These are phyloP conservation scores for Gracilaria caudata DNA, from an alignment of 23 red algal genomes.

Conservation along the genomic window DNA sequence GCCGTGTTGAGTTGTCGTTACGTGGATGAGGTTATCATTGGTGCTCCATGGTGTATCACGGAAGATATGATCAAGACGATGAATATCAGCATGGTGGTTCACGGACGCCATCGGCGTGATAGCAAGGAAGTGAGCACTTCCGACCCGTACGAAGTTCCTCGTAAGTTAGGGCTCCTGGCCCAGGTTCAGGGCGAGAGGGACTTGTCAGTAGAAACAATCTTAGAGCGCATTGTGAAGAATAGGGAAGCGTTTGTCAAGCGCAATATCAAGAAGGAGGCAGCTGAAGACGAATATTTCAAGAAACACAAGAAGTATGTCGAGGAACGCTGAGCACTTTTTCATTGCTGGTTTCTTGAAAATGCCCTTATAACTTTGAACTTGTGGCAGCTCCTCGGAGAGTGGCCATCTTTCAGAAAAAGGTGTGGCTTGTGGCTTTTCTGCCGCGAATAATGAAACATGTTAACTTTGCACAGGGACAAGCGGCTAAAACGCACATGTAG, in stretches of 20 bases:
- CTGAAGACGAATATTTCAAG: conserved; percentile 79
- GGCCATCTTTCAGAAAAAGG: neutral
- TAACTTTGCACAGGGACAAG: conserved; percentile 3
- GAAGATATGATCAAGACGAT: conserved; percentile 98
- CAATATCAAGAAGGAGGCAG: conserved; percentile 81
- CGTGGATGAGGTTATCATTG: conserved; percentile 99
- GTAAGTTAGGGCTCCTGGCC: conserved; percentile 73
- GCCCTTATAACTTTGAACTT: neutral
- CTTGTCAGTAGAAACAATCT: conserved; percentile 78
- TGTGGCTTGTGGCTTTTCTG: neutral
- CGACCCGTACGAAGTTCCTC: conserved; percentile 91
- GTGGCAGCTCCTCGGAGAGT: neutral
- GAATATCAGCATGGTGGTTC: conserved; percentile 91
- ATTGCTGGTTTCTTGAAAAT: neutral
- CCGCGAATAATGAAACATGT: neutral
- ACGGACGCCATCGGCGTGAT: conserved; percentile 81
- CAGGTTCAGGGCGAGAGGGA: conserved; percentile 75
- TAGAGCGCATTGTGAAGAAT: conserved; percentile 89
- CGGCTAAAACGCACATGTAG: neutral
- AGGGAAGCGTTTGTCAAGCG: conserved; percentile 82
- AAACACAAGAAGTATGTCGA: conserved; percentile 89
- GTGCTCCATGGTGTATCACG: conserved; percentile 90
- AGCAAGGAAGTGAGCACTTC: neutral
- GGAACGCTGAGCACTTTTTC: conserved; percentile 62
- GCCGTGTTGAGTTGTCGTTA: conserved; percentile 78